Evolutionary conservation across 306 rosid species (phyloP).

Genomic region (Oemleria cerasiformis): DNA sequence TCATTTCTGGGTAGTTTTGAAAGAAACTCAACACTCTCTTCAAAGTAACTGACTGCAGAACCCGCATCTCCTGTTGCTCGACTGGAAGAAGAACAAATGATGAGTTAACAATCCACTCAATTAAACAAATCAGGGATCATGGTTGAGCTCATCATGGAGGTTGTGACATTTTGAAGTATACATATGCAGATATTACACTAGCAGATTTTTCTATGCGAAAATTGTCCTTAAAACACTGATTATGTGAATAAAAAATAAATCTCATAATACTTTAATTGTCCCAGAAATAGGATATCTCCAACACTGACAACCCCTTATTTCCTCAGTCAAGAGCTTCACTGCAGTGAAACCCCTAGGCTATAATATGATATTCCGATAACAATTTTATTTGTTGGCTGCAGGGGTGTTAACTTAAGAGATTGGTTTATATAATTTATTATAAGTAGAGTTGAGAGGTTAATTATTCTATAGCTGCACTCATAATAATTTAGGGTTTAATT

Average conservation of each 20-base stretch:
- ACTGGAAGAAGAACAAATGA: slow-evolving; percentile 37
- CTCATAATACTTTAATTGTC: too few relatives aligned
- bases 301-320: too few relatives aligned
- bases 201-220: background rate
- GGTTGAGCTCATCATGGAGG: background rate
- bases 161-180: background rate
- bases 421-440: background rate
- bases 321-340: background rate
- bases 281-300: too few relatives aligned
- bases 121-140: slow-evolving; percentile 10
- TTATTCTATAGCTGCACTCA: background rate
- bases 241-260: background rate
- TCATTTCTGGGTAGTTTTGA: slow-evolving; percentile 77
- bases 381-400: background rate
- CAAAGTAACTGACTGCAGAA: slow-evolving; percentile 73
- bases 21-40: slow-evolving; percentile 84
- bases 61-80: slow-evolving; percentile 81
- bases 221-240: background rate
- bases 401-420: background rate
- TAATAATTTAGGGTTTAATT: background rate
- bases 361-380: background rate
- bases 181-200: background rate
- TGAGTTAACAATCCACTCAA: slow-evolving; percentile 12
- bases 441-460: background rate
- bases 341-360: background rate